Evolutionary conservation across 2,329 filamentous ascomycete genomes (phyloP), one percentile per base, ranked within the genome.

Genomic region (Aspergillus arachidicola): DNA sequence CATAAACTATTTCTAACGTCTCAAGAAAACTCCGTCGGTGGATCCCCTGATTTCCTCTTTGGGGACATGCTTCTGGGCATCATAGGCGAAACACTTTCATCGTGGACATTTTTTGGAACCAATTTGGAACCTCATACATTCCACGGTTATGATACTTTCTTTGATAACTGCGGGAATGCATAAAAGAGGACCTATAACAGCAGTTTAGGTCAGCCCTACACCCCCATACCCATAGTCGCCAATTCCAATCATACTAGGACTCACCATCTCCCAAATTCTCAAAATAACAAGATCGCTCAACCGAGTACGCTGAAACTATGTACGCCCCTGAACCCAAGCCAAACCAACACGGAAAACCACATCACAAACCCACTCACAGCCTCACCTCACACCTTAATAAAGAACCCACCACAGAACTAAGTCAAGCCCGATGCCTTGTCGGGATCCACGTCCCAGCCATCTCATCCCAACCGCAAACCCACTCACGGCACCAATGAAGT

Each of bases 381-480:
- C 7, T 50, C 26, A 51, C 48, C 46, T 50, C 46, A 51, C 28
- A 32, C 7, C 6, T 7, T 28, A 19, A 11, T 9, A 51, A 32
- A 10, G 26, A n/a, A 32, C 14, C 26, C 26, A 28, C 14, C 46
- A 30, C 26, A 9, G 21, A 23, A 16, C 11, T 3, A 16, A 48
- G 12, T 23, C 45, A 28, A 48, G 45, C 28, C 34, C 26, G 26
- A 10, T 48, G 23, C 21, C 43, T 14, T 19, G 12, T 9, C 9
- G 14, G 46, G 46, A 30, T 30, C 48, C 48, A 51, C 48, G 28
- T n/a, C 48, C 48, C 48, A 51, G 48, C 48, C 48, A 51, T 51
- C 48, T 28, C 48, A 30, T 51, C 28, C 28, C 48, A 51, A 51
- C 48, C 21, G 21, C 48, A 32, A 32, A 32, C 9, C 46, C 48